phyloP scores from a whole-genome alignment of 305 asterid species.

The Petunia hybrid region DNA sequence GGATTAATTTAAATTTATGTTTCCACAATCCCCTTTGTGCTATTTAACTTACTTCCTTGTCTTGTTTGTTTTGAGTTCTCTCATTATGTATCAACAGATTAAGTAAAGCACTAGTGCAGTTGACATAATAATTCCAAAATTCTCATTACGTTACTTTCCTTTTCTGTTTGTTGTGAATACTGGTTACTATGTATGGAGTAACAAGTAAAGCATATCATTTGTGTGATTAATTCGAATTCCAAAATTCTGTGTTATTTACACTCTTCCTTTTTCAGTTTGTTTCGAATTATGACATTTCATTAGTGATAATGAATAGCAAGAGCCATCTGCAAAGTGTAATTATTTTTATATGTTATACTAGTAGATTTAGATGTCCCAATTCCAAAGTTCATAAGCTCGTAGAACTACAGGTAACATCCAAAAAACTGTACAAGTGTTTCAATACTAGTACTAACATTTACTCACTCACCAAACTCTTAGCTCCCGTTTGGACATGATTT shows the following conservation, averaged over 20 bases:
- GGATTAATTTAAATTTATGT: neutral
- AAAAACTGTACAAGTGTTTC: neutral
- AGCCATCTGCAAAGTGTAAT: neutral
- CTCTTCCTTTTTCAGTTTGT: neutral
- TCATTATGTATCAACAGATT: neutral
- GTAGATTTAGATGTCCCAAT: neutral
- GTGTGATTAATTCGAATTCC: neutral
- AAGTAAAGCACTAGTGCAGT: neutral
- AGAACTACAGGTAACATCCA: neutral
- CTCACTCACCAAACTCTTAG: neutral
- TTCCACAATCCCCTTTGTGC: neutral
- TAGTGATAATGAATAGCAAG: neutral
- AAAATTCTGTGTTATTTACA: neutral
- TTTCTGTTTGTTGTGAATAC: neutral
- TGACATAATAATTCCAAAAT: neutral
- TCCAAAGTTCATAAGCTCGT: neutral
- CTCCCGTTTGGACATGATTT: too few species aligned
- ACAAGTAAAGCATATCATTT: neutral
- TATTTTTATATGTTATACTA: too few species aligned
- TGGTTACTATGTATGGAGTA: neutral
- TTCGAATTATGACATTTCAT: neutral
- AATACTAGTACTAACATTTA: constrained; percentile 2
- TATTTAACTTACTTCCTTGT: neutral
- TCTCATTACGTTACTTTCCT: neutral
- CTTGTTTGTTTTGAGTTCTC: neutral